A percentile compares a stretch with the other conserved stretches of the same genome.
Evolutionary conservation across 108 stramenopile species (phyloP).

Genomic region (Cyclotella choctawhatcheeana): DNA sequence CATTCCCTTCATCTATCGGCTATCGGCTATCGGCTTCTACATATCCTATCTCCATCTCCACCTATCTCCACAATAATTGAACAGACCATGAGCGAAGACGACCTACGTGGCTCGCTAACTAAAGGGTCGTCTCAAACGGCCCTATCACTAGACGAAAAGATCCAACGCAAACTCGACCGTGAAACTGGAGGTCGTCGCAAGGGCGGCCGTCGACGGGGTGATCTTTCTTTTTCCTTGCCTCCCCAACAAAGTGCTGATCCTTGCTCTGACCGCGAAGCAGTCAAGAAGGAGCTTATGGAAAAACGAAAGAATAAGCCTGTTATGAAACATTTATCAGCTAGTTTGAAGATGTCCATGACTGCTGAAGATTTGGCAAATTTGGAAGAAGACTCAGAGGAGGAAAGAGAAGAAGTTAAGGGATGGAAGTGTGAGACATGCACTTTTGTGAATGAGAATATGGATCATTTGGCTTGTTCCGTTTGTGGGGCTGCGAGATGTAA

Average conservation of each 20-base stretch:
- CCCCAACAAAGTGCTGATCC: neutral
- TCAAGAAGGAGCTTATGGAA: neutral
- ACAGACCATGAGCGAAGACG: slow-evolving; percentile 3
- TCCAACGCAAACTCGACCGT: slow-evolving; percentile 13
- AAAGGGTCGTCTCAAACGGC: neutral
- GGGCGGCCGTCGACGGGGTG: neutral
- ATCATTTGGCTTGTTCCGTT: slow-evolving; percentile 12
- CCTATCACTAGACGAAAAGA: slow-evolving; percentile 8
- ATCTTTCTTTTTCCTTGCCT: neutral
- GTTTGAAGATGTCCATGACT: neutral
- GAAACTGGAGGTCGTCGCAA: neutral
- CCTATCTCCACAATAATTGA: too few relatives aligned
- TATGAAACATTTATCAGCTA: slow-evolving; percentile 4
- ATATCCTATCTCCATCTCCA: neutral
- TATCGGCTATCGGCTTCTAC: neutral
- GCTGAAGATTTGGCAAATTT: slow-evolving; percentile 5
- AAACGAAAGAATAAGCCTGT: slow-evolving; percentile 17
- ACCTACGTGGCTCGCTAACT: neutral
- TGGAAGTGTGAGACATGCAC: slow-evolving; percentile 11
- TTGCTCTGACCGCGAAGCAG: neutral
- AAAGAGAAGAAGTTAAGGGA: slow-evolving; percentile 5
- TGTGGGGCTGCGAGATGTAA: slow-evolving; percentile 1
- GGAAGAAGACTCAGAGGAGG: neutral
- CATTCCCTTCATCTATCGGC: too few relatives aligned
- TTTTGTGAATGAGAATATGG: slow-evolving; percentile 10